Evolutionary conservation across 805 yeast species (phyloP).

Genomic region (Candida mattraensis): DNA sequence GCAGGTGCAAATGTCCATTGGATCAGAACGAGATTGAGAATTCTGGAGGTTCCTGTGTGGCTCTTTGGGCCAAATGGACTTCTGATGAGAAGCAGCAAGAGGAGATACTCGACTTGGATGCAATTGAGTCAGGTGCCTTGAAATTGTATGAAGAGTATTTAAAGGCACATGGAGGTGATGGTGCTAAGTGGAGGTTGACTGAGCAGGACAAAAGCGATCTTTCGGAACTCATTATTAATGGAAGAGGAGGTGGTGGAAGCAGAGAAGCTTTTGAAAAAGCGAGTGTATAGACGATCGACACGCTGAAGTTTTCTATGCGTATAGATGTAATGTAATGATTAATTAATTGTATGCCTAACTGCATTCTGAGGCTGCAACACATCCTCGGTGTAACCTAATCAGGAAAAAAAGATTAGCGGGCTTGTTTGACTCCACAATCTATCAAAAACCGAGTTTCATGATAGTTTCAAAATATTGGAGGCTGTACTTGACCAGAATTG

Average conservation of each 20-base stretch:
- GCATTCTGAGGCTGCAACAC: no score
- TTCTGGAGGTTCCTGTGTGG: slow-evolving; percentile 49
- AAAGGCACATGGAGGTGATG: slow-evolving; percentile 19
- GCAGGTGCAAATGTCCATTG: slow-evolving; percentile 79
- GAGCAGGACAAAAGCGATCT: slow-evolving; percentile 20
- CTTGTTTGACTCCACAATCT: no score
- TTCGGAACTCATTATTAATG: slow-evolving; percentile 1
- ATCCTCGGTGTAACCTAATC: no score
- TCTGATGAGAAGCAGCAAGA: slow-evolving; percentile 25
- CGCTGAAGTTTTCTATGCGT: background rate
- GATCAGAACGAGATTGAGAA: slow-evolving; percentile 57
- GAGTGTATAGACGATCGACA: background rate
- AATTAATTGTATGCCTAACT: no score
- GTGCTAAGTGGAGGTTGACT: slow-evolving; percentile 28
- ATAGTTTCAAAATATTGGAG: no score
- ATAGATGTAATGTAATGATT: slow-evolving; percentile 1
- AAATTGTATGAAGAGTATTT: slow-evolving; percentile 26
- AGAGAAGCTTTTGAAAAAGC: background rate
- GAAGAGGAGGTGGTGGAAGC: background rate
- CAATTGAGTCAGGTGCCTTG: slow-evolving; percentile 27
- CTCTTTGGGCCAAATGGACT: slow-evolving; percentile 44
- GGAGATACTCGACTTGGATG: slow-evolving; percentile 29
- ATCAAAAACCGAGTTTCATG: no score
- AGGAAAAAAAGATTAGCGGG: no score
- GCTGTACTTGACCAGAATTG: no score